phyloP scores from a whole-genome alignment of 345 rosid genomes.

The Camelina neglecta region DNA sequence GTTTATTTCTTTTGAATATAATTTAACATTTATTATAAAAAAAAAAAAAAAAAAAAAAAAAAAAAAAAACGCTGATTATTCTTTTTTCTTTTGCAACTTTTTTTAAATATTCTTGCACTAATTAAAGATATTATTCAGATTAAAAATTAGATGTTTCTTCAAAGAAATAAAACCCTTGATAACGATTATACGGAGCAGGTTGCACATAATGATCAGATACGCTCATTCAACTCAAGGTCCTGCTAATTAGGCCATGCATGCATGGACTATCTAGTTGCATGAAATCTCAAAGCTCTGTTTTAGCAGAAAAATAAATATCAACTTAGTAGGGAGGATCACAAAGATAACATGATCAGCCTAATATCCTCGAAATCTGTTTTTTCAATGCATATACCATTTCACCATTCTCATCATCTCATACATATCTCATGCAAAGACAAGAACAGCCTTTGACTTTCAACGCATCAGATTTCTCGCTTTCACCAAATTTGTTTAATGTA shows the following conservation, averaged over 20 bases:
- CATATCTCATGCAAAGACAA: constrained; percentile 29
- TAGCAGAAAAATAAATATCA: neutral
- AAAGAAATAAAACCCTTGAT: no score
- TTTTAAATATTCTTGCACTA: no score
- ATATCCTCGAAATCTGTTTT: neutral
- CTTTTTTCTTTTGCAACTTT: no score
- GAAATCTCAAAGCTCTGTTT: neutral
- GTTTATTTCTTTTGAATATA: no score
- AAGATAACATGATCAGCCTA: constrained; percentile 23
- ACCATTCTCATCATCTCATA: neutral
- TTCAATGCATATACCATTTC: constrained; percentile 2
- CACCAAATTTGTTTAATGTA: neutral
- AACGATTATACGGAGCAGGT: no score
- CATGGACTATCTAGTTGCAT: neutral
- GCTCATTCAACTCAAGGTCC: no score
- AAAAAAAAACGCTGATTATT: no score
- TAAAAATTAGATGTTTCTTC: no score
- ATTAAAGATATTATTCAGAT: no score
- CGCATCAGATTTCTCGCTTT: constrained; percentile 3
- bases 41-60: no score
- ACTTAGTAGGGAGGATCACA: constrained; percentile 10
- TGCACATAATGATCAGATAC: no score
- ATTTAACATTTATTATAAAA: no score
- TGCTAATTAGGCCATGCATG: neutral
- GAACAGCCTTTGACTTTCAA: constrained; percentile 18